Evolutionary conservation across 108 stramenopile species (phyloP).

Genomic region (Cyclotella cryptica): DNA sequence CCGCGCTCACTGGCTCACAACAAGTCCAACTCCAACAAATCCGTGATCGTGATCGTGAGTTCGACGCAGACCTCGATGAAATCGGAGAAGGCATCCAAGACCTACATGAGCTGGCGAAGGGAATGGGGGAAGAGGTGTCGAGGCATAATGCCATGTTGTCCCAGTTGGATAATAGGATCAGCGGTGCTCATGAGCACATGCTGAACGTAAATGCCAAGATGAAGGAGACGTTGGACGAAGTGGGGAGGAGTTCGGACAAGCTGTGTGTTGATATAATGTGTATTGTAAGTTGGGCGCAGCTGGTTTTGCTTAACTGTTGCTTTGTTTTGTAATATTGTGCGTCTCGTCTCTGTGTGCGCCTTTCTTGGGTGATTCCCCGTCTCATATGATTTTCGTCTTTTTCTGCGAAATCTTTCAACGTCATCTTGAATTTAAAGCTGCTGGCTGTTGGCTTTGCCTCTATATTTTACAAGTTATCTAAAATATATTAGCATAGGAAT

Average conservation of each 20-base stretch:
- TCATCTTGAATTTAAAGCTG: conserved; percentile 13
- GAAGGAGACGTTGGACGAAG: conserved; percentile 91
- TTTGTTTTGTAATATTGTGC: neutral
- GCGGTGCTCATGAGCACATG: conserved; percentile 80
- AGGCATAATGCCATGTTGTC: conserved; percentile 86
- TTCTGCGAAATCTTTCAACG: neutral
- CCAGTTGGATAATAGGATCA: conserved; percentile 70
- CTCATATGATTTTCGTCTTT: neutral
- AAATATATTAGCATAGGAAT: neutral
- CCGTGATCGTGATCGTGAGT: conserved; percentile 85
- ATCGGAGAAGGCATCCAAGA: conserved; percentile 91
- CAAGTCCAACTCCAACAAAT: conserved; percentile 76
- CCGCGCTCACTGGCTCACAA: conserved; percentile 76
- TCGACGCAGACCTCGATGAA: conserved; percentile 88
- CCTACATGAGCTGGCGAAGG: conserved; percentile 79
- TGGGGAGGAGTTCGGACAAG: conserved; percentile 89
- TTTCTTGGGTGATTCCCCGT: neutral
- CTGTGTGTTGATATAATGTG: conserved; percentile 97
- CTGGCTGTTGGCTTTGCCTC: conserved; percentile 36
- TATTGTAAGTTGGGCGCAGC: conserved; percentile 62
- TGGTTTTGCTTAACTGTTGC: neutral
- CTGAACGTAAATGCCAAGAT: conserved; percentile 83
- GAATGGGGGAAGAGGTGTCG: conserved; percentile 86
- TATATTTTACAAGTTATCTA: conserved; percentile 26
- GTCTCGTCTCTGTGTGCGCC: neutral